Conservation (phyloP, 2,329 filamentous ascomycete species). For the Talaromyces sp. region DNA sequence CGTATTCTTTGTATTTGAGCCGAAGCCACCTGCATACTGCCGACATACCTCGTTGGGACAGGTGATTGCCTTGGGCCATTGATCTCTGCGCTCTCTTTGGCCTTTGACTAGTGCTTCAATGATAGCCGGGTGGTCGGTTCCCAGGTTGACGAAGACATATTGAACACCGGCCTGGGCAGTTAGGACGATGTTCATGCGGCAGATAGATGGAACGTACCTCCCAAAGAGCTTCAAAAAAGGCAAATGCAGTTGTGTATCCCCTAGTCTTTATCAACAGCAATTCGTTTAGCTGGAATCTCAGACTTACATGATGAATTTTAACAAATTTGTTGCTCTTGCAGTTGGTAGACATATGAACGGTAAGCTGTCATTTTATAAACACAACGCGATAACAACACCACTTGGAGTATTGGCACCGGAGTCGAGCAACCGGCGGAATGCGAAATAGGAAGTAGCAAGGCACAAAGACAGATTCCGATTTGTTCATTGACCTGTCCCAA, state of each 20-base stretch:
- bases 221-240: slow-evolving; percentile 79
- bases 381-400: no score
- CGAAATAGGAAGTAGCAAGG: neutral
- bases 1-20: neutral
- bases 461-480: neutral
- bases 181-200: neutral
- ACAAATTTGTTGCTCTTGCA: neutral
- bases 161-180: slow-evolving; percentile 45
- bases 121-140: slow-evolving; percentile 66
- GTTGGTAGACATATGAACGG: neutral
- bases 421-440: neutral
- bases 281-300: neutral
- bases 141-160: slow-evolving; percentile 53
- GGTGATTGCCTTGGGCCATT: slow-evolving; percentile 71
- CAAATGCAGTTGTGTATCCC: slow-evolving; percentile 69
- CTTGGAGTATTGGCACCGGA: neutral
- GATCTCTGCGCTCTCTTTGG: slow-evolving; percentile 61
- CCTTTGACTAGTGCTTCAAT: slow-evolving; percentile 78
- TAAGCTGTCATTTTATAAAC: neutral
- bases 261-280: slow-evolving; percentile 17
- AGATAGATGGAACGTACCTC: slow-evolving; percentile 52
- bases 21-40: neutral
- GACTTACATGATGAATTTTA: neutral
- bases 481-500: neutral
- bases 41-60: slow-evolving; percentile 69